Evolutionary conservation across 768 basidiomycete genomes (phyloP).

Genomic region (Calocybe indica): DNA sequence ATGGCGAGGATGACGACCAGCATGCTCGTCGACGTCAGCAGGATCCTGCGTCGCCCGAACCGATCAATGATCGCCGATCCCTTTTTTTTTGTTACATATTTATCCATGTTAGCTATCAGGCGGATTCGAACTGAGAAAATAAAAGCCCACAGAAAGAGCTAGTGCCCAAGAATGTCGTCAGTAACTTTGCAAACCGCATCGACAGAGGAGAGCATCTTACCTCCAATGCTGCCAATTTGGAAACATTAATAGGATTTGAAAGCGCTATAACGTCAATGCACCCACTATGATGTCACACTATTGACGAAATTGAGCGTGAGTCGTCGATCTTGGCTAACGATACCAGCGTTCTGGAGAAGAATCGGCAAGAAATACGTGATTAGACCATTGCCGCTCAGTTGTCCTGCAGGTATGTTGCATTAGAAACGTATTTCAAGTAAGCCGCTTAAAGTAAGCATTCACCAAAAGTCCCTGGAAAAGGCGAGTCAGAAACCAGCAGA

Average conservation of each 20-base stretch:
- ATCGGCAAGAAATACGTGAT: constrained; percentile 46
- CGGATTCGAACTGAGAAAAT: background rate
- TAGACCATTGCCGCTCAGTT: constrained; percentile 43
- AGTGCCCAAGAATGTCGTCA: constrained; percentile 2
- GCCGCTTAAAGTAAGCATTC: constrained; percentile 1
- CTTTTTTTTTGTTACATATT: constrained; percentile 11
- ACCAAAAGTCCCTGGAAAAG: constrained; percentile 19
- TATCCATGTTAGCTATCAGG: background rate
- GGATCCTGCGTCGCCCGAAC: constrained; percentile 39
- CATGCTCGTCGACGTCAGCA: constrained; percentile 31
- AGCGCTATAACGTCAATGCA: background rate
- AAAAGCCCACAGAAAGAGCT: constrained; percentile 22
- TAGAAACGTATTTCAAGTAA: constrained; percentile 6
- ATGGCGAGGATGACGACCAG: constrained; percentile 37
- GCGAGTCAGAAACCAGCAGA: background rate
- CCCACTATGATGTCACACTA: constrained; percentile 42
- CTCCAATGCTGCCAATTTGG: constrained; percentile 23
- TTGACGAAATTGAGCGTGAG: constrained; percentile 48
- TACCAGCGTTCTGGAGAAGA: constrained; percentile 41
- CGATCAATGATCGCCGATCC: constrained; percentile 43
- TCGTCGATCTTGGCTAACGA: constrained; percentile 31
- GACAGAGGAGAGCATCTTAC: constrained; percentile 15
- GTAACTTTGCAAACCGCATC: background rate
- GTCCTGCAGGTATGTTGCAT: constrained; percentile 19
- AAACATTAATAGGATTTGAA: background rate